Conservation (phyloP, 371 early-diverging fungal genomes). For the Mortierella sp. region DNA sequence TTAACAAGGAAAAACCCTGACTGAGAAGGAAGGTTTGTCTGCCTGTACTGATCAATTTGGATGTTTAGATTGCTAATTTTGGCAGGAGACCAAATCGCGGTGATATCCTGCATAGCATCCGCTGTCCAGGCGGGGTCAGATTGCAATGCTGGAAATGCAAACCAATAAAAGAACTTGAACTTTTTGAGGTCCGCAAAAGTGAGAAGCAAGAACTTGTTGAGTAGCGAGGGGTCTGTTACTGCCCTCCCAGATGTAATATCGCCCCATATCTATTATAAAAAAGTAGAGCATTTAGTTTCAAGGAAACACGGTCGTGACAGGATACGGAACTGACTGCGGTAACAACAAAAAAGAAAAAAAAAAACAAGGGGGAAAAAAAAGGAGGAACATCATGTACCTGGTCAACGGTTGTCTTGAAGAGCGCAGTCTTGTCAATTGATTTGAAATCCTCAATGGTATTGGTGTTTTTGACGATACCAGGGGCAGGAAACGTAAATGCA, state of each 20-base stretch:
- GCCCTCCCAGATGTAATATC: slow-evolving; percentile 78
- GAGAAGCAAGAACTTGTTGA: slow-evolving; percentile 79
- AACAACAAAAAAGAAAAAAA: background rate
- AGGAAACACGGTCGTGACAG: background rate
- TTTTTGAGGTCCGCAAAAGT: slow-evolving; percentile 95
- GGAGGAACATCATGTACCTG: slow-evolving; percentile 56
- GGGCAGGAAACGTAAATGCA: slow-evolving; percentile 61
- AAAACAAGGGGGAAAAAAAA: background rate
- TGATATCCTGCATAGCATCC: slow-evolving; percentile 34
- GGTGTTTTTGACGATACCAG: slow-evolving; percentile 82
- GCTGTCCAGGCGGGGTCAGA: slow-evolving; percentile 57
- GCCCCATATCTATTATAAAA: slow-evolving; percentile 67
- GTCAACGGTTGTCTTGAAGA: slow-evolving; percentile 72
- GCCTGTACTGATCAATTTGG: slow-evolving; percentile 34
- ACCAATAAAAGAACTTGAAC: slow-evolving; percentile 94
- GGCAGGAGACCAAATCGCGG: slow-evolving; percentile 35
- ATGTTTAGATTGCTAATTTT: slow-evolving; percentile 28
- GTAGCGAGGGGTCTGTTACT: slow-evolving; percentile 65
- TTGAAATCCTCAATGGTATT: slow-evolving; percentile 95
- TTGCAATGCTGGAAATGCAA: slow-evolving; percentile 88
- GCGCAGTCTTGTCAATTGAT: slow-evolving; percentile 75
- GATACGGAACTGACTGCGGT: background rate
- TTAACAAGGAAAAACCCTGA: slow-evolving; percentile 60
- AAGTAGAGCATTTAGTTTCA: background rate
- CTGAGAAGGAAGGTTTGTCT: slow-evolving; percentile 23